A percentile compares a stretch with the other conserved stretches of the same genome.
Evolutionary conservation across 1,284 basidiomycete species (phyloP).

Genomic region (Irpex lacteus): DNA sequence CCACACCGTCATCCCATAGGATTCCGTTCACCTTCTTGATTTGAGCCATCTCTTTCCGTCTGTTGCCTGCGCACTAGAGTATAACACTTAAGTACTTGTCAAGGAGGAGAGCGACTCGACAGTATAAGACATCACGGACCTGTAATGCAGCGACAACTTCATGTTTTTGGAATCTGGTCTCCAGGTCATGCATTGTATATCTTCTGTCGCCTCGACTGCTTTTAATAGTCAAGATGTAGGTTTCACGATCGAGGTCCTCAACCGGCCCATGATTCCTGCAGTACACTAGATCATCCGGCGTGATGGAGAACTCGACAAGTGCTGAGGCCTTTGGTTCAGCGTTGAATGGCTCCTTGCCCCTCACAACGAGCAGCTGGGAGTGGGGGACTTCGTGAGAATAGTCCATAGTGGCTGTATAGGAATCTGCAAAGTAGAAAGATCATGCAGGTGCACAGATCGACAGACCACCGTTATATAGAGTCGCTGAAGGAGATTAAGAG

Average conservation of each 20-base stretch:
- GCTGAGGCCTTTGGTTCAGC: conserved; percentile 52
- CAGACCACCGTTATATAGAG: background rate
- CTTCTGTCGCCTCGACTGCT: conserved; percentile 33
- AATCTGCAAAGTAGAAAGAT: too few species aligned
- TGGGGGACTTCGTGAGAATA: conserved; percentile 29
- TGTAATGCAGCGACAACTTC: conserved; percentile 57
- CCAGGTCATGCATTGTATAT: conserved; percentile 41
- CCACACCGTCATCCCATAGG: conserved; percentile 60
- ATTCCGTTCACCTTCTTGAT: conserved; percentile 45
- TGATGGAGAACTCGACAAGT: conserved; percentile 50
- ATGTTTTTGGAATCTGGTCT: conserved; percentile 37
- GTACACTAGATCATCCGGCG: conserved; percentile 58
- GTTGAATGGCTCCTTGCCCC: conserved; percentile 50
- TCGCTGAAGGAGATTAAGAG: background rate
- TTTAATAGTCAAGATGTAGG: conserved; percentile 41
- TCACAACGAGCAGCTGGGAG: conserved; percentile 44
- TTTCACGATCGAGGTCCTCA: conserved; percentile 44
- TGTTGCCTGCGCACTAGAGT: conserved; percentile 63
- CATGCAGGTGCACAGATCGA: too few species aligned
- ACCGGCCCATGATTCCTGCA: conserved; percentile 61
- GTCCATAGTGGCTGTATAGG: conserved; percentile 8
- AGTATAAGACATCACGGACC: conserved; percentile 29
- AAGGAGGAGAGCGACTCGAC: background rate
- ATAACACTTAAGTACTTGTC: background rate
- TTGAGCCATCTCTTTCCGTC: conserved; percentile 63